Evolutionary conservation across 805 yeast species (phyloP), one percentile per base, ranked within the genome.

Genomic region (Sungouiozyma intestinalis): DNA sequence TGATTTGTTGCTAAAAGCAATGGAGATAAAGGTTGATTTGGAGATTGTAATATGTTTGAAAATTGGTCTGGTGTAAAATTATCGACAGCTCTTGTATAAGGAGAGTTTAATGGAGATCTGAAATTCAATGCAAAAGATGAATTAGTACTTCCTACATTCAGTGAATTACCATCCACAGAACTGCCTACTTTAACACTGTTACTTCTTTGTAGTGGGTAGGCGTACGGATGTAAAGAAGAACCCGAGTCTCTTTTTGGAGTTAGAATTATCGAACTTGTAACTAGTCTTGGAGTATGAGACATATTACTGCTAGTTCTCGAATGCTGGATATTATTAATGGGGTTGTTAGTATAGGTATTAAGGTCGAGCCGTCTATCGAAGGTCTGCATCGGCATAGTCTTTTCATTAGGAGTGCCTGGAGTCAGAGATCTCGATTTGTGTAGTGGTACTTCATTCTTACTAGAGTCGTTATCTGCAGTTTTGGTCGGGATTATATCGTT

Each of bases 11-110:
- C 80, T 1, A 85, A 75, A 36, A 87, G 61, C 16, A 87, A 63
- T 0, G 96, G 96, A 0, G 95, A 85, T 27, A 85, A 58, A 4
- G 94, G 95, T 2, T 82, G 79, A 44, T 77, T 78, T 2, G 67
- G 54, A 1, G 50, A 43, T 35, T 50, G 52, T 3, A 54, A 40
- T 13, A 49, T 39, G 17, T 44, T 44, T 2, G 62, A 51, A 19
- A 52, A 55, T 39, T 62, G 60, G 17, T 64, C 63, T 34, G 57
- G 64, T 38, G 54, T 65, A 51, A 51, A 47, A 39, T 29, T 50
- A 27, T 77, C 84, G 32, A 68, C 63, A 0, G 79, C 69, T 39
- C 66, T 54, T 11, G 79, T 63, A 39, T 73, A 55, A 0, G 87
- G 90, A 0, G 85, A 78, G 1, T 78, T 68, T 2, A 67, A 55